Conservation (phyloP, 2,329 filamentous ascomycete genomes). For the Aspergillus chevalieri region DNA sequence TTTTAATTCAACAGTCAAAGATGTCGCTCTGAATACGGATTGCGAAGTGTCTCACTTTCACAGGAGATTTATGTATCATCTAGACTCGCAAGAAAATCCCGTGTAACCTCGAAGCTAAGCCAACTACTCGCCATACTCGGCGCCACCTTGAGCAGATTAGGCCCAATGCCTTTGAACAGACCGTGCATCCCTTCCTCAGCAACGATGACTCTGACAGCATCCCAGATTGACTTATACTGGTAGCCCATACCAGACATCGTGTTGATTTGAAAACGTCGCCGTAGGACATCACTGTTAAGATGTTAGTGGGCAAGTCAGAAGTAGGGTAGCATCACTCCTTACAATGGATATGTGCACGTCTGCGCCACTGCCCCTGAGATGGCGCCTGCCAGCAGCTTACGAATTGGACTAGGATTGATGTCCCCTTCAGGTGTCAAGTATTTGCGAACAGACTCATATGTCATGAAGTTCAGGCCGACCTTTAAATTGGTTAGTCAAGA, state of each 20-base stretch:
- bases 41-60: too few species aligned
- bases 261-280: constrained; percentile 94
- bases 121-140: constrained; percentile 98
- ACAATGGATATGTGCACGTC: constrained; percentile 98
- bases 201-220: constrained; percentile 77
- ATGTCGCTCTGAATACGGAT: too few species aligned
- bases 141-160: constrained; percentile 92
- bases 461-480: constrained; percentile 98
- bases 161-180: constrained; percentile 91
- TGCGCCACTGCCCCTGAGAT: constrained; percentile 95
- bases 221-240: constrained; percentile 79
- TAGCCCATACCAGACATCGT: constrained; percentile 99
- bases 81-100: constrained; percentile 71
- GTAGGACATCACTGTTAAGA: constrained; percentile 68
- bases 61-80: constrained; percentile 8
- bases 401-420: constrained; percentile 67
- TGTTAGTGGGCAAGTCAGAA: constrained; percentile 3
- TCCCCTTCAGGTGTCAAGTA: constrained; percentile 84
- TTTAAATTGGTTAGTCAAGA: constrained; percentile 31
- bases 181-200: constrained; percentile 76
- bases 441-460: constrained; percentile 81
- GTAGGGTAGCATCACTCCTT: constrained; percentile 32
- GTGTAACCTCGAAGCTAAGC: constrained; percentile 91
- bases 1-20: too few species aligned
- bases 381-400: constrained; percentile 84